These are phyloP conservation scores for Leishmania tarentolae DNA, from an alignment of 208 protist genomes.

Conservation along the genomic window DNA sequence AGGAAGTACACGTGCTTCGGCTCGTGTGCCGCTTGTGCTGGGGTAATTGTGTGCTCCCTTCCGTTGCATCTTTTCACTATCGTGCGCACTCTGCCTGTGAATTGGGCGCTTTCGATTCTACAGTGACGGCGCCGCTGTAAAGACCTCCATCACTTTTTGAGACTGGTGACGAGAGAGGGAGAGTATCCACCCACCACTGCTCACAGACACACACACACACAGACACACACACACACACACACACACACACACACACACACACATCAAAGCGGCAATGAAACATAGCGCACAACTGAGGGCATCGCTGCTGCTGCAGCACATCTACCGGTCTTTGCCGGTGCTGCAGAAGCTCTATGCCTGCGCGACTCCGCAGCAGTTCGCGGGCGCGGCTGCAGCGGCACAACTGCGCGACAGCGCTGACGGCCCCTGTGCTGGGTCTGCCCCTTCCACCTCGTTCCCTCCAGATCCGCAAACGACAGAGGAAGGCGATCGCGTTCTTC, in stretches of 20 bases:
- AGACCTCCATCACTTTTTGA: background rate
- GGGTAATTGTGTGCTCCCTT: background rate
- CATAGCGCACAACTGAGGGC: background rate
- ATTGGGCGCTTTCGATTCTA: background rate
- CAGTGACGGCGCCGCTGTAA: background rate
- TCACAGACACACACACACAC: no score
- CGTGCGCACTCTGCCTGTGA: background rate
- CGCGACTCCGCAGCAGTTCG: background rate
- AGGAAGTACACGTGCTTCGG: no score
- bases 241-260: background rate
- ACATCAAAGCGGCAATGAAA: background rate
- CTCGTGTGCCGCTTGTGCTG: background rate
- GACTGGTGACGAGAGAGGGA: background rate
- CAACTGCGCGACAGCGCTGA: background rate
- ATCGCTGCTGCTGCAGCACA: slow-evolving; percentile 65
- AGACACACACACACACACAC: no score
- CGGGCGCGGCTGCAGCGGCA: background rate
- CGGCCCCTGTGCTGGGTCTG: background rate
- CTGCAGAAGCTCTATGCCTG: slow-evolving; percentile 54
- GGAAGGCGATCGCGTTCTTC: slow-evolving; percentile 52
- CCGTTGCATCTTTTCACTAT: background rate
- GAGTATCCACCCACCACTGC: background rate
- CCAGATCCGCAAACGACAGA: slow-evolving; percentile 27
- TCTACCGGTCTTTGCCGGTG: slow-evolving; percentile 53
- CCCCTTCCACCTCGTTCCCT: slow-evolving; percentile 18